Evolutionary conservation across 202 grass and related monocot genomes (phyloP), one percentile per base, ranked within the genome.

Genomic region (Schoenoplectus triqueter): DNA sequence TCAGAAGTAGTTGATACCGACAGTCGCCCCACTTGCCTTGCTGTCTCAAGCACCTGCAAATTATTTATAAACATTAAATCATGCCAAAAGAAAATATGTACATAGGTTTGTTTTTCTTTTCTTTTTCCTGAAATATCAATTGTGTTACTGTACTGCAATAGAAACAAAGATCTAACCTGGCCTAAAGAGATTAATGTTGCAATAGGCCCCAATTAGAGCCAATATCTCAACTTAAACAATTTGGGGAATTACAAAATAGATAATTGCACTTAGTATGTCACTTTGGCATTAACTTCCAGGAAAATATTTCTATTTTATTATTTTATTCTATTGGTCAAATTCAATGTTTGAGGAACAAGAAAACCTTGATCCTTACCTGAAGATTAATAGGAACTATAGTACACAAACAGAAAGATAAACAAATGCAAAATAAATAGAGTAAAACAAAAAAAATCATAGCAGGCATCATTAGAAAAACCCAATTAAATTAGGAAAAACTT

Each of bases 1-100:
- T 91, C 82, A 20, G 88, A 74, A 69, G 88, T 95, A 78, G 87
- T 91, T 83, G 96, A 92, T 7, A 82, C 88, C 6, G 96, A 98
- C 40, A 90, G 61, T 85, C 90, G 92, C 88, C 91, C 91, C 78
- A 92, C 86, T 66, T 90, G 60, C 15, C 2, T 78, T 88, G 91
- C 82, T 90, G 87, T 79, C 76, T 95, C 91, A 14, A 69, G 64
- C 78, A 93, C 87, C 95, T 97, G 80, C 39, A 82, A 45, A 84
- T 82, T 44, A 81, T 74, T 83, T 60, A 47, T 83, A 60, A 7
- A 21, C 17, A 76, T 59, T 77, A 15, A 77, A 77, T 10, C 73
- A 59, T 57, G 52, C 7, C 52, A 69, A 57, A 80, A 21, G 45
- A 82, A 45, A 80, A 68, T 86, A 79, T 64, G 63, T 73, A 86